Evolutionary conservation across 768 basidiomycete genomes (phyloP).

Genomic region (Boletus reticulatus): DNA sequence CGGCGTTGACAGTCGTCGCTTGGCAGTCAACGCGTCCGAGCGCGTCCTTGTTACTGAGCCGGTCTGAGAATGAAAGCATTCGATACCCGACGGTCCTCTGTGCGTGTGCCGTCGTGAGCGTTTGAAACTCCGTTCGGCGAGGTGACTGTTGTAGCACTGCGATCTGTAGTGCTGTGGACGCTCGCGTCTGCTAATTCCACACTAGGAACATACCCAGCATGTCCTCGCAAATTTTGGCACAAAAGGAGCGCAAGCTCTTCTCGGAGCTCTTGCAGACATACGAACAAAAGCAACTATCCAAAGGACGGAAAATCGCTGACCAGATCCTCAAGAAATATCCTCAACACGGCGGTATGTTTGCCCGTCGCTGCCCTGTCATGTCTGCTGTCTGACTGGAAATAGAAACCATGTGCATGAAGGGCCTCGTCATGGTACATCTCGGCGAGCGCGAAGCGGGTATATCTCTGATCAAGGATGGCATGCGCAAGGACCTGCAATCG

Average conservation of each 20-base stretch:
- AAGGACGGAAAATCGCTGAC: constrained; percentile 88
- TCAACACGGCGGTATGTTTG: constrained; percentile 87
- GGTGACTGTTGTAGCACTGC: too few relatives aligned
- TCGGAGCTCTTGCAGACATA: constrained; percentile 84
- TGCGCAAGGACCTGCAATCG: constrained; percentile 76
- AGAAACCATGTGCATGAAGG: constrained; percentile 98
- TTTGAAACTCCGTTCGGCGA: not conserved
- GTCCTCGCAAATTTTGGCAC: constrained; percentile 47
- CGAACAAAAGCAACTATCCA: constrained; percentile 85
- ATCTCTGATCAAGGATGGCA: constrained; percentile 81
- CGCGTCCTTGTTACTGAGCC: not conserved
- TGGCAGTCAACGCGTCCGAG: constrained; percentile 13
- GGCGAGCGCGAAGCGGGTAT: constrained; percentile 79
- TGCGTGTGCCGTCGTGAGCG: not conserved
- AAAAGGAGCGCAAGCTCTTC: constrained; percentile 84
- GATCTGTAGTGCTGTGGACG: too few relatives aligned
- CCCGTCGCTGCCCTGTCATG: not conserved
- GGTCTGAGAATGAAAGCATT: constrained; percentile 12
- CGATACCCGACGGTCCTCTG: not conserved
- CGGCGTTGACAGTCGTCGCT: not conserved
- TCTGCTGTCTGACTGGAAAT: constrained; percentile 3
- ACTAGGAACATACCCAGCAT: constrained; percentile 6
- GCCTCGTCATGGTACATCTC: constrained; percentile 79
- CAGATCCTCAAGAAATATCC: constrained; percentile 94
- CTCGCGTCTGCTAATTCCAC: too few relatives aligned